A percentile compares a stretch with the other conserved stretches of the same genome.
Evolutionary conservation across 2,329 filamentous ascomycete genomes (phyloP).

Genomic region (Clonostachys sp.): DNA sequence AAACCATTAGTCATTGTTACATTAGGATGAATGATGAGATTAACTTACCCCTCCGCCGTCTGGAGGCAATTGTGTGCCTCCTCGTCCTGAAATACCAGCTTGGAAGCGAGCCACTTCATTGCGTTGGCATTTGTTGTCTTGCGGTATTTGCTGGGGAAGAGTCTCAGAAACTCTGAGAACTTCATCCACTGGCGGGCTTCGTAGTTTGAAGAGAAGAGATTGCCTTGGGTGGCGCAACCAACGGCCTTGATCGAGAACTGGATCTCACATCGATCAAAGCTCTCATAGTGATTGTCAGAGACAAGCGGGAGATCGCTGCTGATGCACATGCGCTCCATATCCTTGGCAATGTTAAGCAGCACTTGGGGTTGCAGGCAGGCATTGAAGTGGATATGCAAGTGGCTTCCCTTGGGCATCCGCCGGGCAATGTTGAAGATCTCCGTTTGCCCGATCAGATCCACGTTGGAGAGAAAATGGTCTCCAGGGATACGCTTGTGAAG

Average conservation of each 20-base stretch:
- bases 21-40: conserved; percentile 4
- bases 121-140: conserved; percentile 8
- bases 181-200: conserved; percentile 35
- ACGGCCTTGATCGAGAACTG: conserved; percentile 50
- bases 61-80: conserved; percentile 52
- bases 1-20: conserved; percentile 2
- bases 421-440: conserved; percentile 51
- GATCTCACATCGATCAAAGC: conserved; percentile 52
- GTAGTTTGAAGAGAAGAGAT: conserved; percentile 48
- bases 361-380: conserved; percentile 60
- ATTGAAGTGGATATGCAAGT: conserved; percentile 76
- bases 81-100: conserved; percentile 57
- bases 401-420: conserved; percentile 64
- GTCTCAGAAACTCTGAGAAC: conserved; percentile 32
- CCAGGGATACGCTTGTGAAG: conserved; percentile 37
- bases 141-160: conserved; percentile 18
- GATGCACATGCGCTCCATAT: conserved; percentile 64
- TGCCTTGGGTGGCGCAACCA: conserved; percentile 22
- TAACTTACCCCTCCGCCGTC: conserved; percentile 46
- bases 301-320: conserved; percentile 50
- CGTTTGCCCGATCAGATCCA: conserved; percentile 49
- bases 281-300: conserved; percentile 27
- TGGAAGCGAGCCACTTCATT: conserved; percentile 53
- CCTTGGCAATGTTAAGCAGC: conserved; percentile 50
- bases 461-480: conserved; percentile 56